Evolutionary conservation across 345 rosid species (phyloP).

Genomic region (Brassica incana): DNA sequence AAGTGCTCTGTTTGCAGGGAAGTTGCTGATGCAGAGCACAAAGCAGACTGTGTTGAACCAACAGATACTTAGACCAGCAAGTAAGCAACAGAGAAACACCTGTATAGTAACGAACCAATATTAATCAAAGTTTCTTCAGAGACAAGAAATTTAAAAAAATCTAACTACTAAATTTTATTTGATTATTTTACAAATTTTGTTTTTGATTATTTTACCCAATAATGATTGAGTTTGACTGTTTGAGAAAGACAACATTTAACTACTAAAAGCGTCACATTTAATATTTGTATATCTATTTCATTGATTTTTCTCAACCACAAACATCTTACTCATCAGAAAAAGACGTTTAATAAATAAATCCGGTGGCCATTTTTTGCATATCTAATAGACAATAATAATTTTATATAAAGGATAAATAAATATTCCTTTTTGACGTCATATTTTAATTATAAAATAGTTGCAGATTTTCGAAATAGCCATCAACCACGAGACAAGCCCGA

Average conservation of each 20-base stretch:
- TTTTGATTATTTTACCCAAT: background rate
- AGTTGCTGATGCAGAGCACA: slow-evolving; percentile 83
- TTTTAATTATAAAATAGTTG: background rate
- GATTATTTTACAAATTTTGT: background rate
- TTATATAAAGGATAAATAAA: background rate
- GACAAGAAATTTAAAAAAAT: background rate
- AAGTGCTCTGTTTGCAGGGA: slow-evolving; percentile 71
- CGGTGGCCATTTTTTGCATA: background rate
- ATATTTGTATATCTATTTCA: background rate
- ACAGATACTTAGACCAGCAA: slow-evolving; percentile 88
- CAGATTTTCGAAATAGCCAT: slow-evolving; percentile 8
- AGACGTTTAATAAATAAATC: background rate
- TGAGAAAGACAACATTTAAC: background rate
- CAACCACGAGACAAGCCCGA: background rate
- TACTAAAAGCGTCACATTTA: background rate
- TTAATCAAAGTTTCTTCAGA: background rate
- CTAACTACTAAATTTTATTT: background rate
- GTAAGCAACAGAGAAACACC: slow-evolving; percentile 78
- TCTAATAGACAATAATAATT: background rate
- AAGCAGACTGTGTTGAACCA: slow-evolving; percentile 99
- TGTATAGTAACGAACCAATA: slow-evolving; percentile 34
- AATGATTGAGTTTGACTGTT: background rate
- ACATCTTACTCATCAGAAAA: background rate
- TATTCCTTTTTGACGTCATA: background rate
- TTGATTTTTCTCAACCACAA: slow-evolving; percentile 1